These are phyloP conservation scores for Intubia oerlemansii DNA, from an alignment of 2,329 filamentous ascomycete genomes.

Conservation along the genomic window DNA sequence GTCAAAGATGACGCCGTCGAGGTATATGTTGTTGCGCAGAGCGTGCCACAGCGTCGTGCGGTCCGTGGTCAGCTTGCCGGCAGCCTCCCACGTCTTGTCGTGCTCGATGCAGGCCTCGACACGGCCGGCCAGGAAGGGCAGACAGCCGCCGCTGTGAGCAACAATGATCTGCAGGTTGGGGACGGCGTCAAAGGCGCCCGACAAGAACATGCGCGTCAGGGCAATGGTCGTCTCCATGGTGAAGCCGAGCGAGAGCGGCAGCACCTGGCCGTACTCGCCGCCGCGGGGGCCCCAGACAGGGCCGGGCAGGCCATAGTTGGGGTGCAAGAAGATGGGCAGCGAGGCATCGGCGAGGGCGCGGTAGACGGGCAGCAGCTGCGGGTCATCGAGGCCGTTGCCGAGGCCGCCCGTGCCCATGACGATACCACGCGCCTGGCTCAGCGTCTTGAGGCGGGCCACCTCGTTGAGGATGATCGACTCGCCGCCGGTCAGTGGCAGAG, in stretches of 20 bases:
- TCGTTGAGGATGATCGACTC: constrained; percentile 39
- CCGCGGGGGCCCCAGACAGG: constrained; percentile 53
- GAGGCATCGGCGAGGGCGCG: constrained; percentile 40
- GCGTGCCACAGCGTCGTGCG: constrained; percentile 33
- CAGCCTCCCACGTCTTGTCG: constrained; percentile 51
- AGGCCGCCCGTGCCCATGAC: constrained; percentile 74
- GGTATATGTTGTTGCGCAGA: constrained; percentile 53
- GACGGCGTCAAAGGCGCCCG: constrained; percentile 64
- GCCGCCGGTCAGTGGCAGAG: constrained; percentile 55
- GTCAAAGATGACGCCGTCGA: constrained; percentile 74
- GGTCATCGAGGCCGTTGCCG: constrained; percentile 63
- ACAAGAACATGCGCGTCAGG: constrained; percentile 69
- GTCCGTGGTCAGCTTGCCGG: too few relatives aligned
- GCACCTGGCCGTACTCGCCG: constrained; percentile 61
- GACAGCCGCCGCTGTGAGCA: constrained; percentile 71
- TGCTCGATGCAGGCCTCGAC: constrained; percentile 77
- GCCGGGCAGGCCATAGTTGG: constrained; percentile 72
- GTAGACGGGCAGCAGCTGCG: constrained; percentile 49
- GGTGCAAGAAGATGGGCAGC: constrained; percentile 64
- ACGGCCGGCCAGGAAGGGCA: constrained; percentile 72
- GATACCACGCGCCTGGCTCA: constrained; percentile 59
- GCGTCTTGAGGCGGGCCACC: constrained; percentile 35
- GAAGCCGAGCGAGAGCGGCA: constrained; percentile 71
- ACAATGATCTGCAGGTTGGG: constrained; percentile 50
- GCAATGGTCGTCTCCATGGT: constrained; percentile 87